These are phyloP conservation scores for Yarrowia bubula DNA, from an alignment of 805 yeast species.

Conservation along the genomic window DNA sequence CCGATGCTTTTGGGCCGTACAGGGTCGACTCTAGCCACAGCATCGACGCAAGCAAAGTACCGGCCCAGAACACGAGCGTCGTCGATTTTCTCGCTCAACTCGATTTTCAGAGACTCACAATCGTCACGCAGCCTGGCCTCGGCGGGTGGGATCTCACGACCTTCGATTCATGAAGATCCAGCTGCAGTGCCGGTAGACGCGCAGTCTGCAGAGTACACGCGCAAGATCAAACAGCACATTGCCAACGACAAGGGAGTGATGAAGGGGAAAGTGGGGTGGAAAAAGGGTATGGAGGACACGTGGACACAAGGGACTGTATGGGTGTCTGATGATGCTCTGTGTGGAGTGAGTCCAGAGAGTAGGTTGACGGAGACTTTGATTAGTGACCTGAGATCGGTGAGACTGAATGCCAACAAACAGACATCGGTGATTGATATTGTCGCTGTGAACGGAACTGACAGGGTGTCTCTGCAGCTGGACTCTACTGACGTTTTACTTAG, in stretches of 20 bases:
- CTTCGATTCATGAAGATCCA: slow-evolving; percentile 12
- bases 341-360: neutral
- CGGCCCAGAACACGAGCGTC: slow-evolving; percentile 2
- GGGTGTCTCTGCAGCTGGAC: neutral
- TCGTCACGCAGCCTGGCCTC: slow-evolving; percentile 1
- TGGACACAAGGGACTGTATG: slow-evolving; percentile 12
- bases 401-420: slow-evolving; percentile 9
- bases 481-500: neutral
- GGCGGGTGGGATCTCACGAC: neutral
- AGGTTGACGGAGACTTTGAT: neutral
- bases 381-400: neutral
- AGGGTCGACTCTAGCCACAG: neutral
- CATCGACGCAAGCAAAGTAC: slow-evolving; percentile 1
- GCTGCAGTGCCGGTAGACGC: slow-evolving; percentile 11
- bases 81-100: slow-evolving; percentile 19
- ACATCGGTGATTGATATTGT: neutral
- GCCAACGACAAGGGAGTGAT: neutral
- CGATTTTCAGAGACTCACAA: slow-evolving; percentile 18
- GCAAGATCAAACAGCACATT: slow-evolving; percentile 1
- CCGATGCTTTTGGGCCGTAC: neutral
- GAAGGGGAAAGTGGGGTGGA: neutral
- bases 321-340: neutral
- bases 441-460: neutral
- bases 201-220: slow-evolving; percentile 9
- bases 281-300: neutral